Base-by-base conservation (phyloP, 768 basidiomycete genomes). In the Leccinellum albellum region DNA sequence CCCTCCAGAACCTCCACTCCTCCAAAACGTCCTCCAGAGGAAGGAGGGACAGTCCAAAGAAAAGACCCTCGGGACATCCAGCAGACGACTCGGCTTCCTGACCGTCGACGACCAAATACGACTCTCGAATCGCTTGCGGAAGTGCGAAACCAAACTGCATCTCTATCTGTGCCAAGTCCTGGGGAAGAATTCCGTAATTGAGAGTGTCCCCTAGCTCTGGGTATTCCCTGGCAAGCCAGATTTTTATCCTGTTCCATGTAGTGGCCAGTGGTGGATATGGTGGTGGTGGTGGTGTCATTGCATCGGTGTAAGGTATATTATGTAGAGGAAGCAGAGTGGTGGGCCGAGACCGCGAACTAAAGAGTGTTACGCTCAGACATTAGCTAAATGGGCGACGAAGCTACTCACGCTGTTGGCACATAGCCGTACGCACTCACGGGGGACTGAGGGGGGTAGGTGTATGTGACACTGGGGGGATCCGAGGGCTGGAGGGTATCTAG, bases 1-100 rank as follows among this genome's bases (percentile, higher is more conserved):
- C 88, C 60, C 96, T 78, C 96, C 97, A 98, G 69, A 97, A 98
- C 33, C 82, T 78, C 94, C 96, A 99, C 74, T 99, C 97, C 56
- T 94, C 87, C 45, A 94, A 77, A 26, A 97, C 93, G 64, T 93
- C 89, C 66, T 99, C 97, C 46, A 98, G 79, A 13, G 94, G 91
- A 20, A 99, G 76, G 35, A 97, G 80, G n/a, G 87, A 88, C 20
- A 99, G 75, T n/a, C 97, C 97, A 66, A 94, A 98, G 73, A 99
- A 93, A 29, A 99, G 79, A 32, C 97, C 97, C 56, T 92, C 89
- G 9, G 90, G 82, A 66, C 91, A 94, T 13, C 89, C 91, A 42
- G 89, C 91, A 28, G 91, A 78, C 14, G 90, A 90, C 73, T 94
- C 90, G 20, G 91, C 83, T 70, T 98, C 97, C 69, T 99, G 97